A percentile compares a stretch with the other conserved stretches of the same genome.
These are phyloP conservation scores for Carex littledalei DNA, from an alignment of 176 grass and related monocot genomes.

Conservation along the genomic window DNA sequence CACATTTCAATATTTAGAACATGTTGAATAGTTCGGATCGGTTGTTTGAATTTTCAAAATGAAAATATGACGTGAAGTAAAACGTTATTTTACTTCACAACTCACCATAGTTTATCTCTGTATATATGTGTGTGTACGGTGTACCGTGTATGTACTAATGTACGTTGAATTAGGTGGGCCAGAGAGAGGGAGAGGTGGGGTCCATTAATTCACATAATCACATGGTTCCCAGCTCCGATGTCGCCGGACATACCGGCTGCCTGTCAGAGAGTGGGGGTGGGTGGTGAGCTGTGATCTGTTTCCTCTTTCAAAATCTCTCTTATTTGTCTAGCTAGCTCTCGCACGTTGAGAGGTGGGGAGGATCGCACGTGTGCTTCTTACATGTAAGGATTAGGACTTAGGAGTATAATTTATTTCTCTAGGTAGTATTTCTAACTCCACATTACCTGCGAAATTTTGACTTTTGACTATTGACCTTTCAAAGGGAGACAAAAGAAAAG, in stretches of 20 bases:
- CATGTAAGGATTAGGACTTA: not conserved
- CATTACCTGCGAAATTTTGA: not conserved
- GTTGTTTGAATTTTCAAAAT: no score
- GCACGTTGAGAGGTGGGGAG: conserved; percentile 14
- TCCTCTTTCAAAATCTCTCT: not conserved
- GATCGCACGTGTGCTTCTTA: conserved; percentile 24
- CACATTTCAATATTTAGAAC: no score
- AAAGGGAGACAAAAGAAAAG: not conserved
- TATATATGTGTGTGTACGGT: not conserved
- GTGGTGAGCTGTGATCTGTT: conserved; percentile 27
- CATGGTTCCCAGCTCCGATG: conserved; percentile 41
- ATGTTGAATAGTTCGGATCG: no score
- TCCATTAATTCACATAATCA: conserved; percentile 19
- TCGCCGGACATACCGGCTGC: conserved; percentile 37
- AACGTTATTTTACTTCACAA: no score
- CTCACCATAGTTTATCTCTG: not conserved
- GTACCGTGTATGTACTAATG: not conserved
- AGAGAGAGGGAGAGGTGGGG: not conserved
- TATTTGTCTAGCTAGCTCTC: not conserved
- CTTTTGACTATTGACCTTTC: not conserved
- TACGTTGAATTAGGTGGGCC: not conserved
- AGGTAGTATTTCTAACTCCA: not conserved
- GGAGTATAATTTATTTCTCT: not conserved
- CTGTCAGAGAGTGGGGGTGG: conserved; percentile 38
- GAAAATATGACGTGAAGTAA: no score